These are phyloP conservation scores for button mushroom (Agaricus bisporus) DNA, from an alignment of 768 basidiomycete genomes.

Conservation along the genomic window DNA sequence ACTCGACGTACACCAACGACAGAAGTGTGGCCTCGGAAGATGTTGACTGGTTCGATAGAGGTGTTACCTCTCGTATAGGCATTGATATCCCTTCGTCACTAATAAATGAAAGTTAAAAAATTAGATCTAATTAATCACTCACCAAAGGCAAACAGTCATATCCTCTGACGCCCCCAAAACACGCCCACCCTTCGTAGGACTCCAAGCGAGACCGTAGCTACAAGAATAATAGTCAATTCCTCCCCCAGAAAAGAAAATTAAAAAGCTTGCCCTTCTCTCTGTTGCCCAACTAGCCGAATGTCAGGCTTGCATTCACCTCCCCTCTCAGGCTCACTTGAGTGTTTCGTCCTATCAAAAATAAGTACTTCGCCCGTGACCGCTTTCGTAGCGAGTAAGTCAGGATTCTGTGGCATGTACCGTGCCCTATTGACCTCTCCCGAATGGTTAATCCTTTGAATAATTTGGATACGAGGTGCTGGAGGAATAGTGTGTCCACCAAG, in stretches of 20 bases:
- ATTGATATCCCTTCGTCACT: constrained; percentile 76
- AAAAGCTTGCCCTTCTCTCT: constrained; percentile 77
- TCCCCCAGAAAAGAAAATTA: not conserved
- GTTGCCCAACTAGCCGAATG: constrained; percentile 86
- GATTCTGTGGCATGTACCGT: constrained; percentile 99
- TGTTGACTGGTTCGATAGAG: constrained; percentile 75
- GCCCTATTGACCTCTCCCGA: constrained; percentile 94
- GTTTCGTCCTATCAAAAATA: constrained; percentile 97
- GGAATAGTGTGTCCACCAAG: constrained; percentile 88
- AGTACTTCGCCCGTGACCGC: constrained; percentile 85
- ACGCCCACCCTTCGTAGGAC: constrained; percentile 73
- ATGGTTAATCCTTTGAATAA: constrained; percentile 94
- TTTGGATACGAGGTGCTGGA: constrained; percentile 78
- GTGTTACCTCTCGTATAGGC: constrained; percentile 75
- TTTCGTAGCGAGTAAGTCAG: constrained; percentile 95
- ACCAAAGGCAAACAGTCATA: constrained; percentile 95
- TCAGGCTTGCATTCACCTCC: constrained; percentile 85
- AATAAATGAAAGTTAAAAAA: not conserved
- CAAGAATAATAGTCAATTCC: constrained; percentile 4
- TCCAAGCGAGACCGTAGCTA: constrained; percentile 95
- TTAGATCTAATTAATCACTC: constrained; percentile 16
- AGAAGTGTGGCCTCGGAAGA: constrained; percentile 85
- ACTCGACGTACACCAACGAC: constrained; percentile 75
- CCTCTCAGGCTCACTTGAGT: constrained; percentile 86
- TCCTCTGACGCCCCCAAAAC: constrained; percentile 93